Evolutionary conservation across 345 rosid species (phyloP), one percentile per base, ranked within the genome.

Genomic region (Excoecaria agallocha): DNA sequence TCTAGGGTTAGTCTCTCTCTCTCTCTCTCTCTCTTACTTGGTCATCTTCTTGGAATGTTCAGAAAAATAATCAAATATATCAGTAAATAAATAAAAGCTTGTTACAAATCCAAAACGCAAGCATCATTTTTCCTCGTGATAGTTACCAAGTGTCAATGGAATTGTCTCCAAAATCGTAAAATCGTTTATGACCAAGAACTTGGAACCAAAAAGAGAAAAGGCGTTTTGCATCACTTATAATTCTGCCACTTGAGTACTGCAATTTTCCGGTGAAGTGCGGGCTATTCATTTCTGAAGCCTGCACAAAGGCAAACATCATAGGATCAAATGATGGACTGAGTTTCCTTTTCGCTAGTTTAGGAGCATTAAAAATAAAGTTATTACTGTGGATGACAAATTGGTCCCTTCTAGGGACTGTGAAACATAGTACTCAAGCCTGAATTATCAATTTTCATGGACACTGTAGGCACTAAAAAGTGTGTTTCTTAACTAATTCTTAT

Each of bases 1-100:
- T 84, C 83, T 93, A 88, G 96, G 98, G 98, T 91, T 87, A 83
- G 90, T 75, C 35, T 68, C 74, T 75, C 79, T 77, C 78, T 77
- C 77, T 75, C 56, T 66, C 77, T 74, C 52, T 59, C 45, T 69
- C 56, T 50, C 69, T 56, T 52, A 0, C 30, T 43, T 17, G 12
- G n/a, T 54, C 63, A 43, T 43, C 25, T 2, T 55, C 55, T 37
- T 74, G 12, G 60, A 49, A 50, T 62, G 73, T 30, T 41, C 63
- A 66, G 43, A 15, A 58, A 69, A 37, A 62, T 45, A 50, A n/a
- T 63, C 70, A 30, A 30, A 30, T 30, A 30, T 30, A 30, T 30
- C 30, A 30, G 30, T 30, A 30, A 30, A 30, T 30, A 30, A 30
- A 30, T 30, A 30, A 30, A 30, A 30, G 30, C 30, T 30, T 30